phyloP scores from a whole-genome alignment of 495 filamentous ascomycete species.

The Aspergillus baeticus region DNA sequence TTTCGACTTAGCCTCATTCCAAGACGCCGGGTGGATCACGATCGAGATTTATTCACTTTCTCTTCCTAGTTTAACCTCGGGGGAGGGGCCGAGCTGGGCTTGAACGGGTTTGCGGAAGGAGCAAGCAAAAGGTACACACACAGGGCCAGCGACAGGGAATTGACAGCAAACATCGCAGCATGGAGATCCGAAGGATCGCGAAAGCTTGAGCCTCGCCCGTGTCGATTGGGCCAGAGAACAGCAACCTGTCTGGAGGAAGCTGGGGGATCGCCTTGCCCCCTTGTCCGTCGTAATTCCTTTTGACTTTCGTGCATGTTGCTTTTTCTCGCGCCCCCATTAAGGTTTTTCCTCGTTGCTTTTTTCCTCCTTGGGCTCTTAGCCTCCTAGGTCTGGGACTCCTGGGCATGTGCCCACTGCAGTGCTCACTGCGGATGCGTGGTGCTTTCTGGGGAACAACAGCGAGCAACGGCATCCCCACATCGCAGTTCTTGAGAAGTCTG shows the following conservation, averaged over 20 bases:
- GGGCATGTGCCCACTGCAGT: neutral
- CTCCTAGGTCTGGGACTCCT: neutral
- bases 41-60: constrained; percentile 5
- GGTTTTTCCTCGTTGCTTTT: constrained; percentile 13
- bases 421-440: neutral
- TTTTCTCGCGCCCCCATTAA: constrained; percentile 1
- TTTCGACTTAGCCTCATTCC: constrained; percentile 10
- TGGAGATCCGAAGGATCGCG: neutral
- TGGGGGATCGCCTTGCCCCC: constrained; percentile 12
- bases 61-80: neutral
- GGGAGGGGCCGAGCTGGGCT: neutral
- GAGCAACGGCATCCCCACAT: neutral
- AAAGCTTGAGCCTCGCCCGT: neutral
- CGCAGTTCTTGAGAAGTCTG: neutral
- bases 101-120: neutral
- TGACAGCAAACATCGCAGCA: neutral
- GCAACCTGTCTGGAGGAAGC: constrained; percentile 14
- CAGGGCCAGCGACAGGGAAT: neutral
- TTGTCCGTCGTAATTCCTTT: constrained; percentile 7
- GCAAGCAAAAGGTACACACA: neutral
- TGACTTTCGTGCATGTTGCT: neutral
- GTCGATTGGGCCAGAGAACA: constrained; percentile 8
- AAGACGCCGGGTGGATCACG: constrained; percentile 12
- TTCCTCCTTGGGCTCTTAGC: constrained; percentile 3
- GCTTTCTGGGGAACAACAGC: constrained; percentile 17